phyloP scores from a whole-genome alignment of 768 basidiomycete genomes.

The Termitomyces sp. region DNA sequence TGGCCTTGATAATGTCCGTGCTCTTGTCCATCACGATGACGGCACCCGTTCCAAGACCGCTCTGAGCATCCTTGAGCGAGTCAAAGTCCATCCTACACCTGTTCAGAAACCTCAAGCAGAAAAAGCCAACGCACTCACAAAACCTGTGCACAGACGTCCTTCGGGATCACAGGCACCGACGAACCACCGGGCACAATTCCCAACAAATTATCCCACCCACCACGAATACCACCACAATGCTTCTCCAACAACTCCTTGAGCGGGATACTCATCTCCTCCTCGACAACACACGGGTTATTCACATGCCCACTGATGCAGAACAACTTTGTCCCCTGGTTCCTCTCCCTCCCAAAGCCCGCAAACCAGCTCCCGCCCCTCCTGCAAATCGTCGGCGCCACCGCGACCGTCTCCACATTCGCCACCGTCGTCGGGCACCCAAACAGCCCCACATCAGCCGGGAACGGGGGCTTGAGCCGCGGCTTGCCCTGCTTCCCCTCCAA shows the following conservation, averaged over 20 bases:
- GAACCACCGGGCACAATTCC: slow-evolving; percentile 97
- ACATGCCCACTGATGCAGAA: slow-evolving; percentile 97
- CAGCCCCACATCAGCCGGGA: slow-evolving; percentile 96
- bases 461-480: slow-evolving; percentile 95
- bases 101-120: not conserved
- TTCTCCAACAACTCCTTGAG: slow-evolving; percentile 91
- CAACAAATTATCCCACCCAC: slow-evolving; percentile 95
- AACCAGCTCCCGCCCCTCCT: slow-evolving; percentile 90
- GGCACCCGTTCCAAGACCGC: slow-evolving; percentile 96
- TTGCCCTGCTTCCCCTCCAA: slow-evolving; percentile 99
- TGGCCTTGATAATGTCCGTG: slow-evolving; percentile 91
- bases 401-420: slow-evolving; percentile 97
- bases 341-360: slow-evolving; percentile 82
- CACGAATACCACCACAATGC: slow-evolving; percentile 91
- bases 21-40: slow-evolving; percentile 99
- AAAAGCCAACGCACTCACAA: slow-evolving; percentile 53
- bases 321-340: slow-evolving; percentile 96
- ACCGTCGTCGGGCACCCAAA: slow-evolving; percentile 98
- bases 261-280: slow-evolving; percentile 99
- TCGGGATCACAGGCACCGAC: slow-evolving; percentile 91
- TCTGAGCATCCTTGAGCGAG: slow-evolving; percentile 91
- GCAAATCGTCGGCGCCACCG: slow-evolving; percentile 95
- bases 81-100: slow-evolving; percentile 89
- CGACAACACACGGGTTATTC: slow-evolving; percentile 95
- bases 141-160: slow-evolving; percentile 76